Evolutionary conservation across 306 rosid species (phyloP), one percentile per base, ranked within the genome.

Genomic region (Aeschynomene evenia): DNA sequence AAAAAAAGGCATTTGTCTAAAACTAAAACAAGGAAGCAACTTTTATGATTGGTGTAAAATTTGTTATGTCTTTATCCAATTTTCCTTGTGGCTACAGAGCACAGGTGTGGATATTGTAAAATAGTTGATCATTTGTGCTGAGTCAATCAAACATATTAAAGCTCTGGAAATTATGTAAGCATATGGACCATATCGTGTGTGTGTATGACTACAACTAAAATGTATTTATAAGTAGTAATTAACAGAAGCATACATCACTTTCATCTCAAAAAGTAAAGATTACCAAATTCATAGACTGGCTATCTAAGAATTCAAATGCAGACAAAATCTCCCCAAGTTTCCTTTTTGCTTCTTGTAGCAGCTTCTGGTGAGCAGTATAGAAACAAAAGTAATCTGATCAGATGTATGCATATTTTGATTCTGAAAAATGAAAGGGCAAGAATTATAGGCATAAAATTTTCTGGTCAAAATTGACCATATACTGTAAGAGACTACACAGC

Each of bases 291-390:
- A 90, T 62, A 40, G 97, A 82, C 49, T 57, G 60, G 75, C 57
- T 70, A 81, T 94, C 98, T 71, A 94, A 84, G 74, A 94, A 94
- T 79, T 94, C 98, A 82, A 94, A 94, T 62, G 97, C 97, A 73
- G 98, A 94, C 50, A 94, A 85, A 76, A 94, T 85, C 83, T 88
- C 97, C 83, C 97, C 98, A 63, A 94, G 97, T 74, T 85, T 88
- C 77, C 82, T 79, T 85, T 85, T 94, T 66, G 98, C 98, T 73
- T 88, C 95, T 71, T 82, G 80, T 69, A 94, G 86, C 73, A 94
- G 91, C 76, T 87, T 88, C 97, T 94, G 83, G 66, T 67, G 50
- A 67, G 73, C 63, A 79, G 61, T 23, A 68, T 14, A 74, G 74
- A 71, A 76, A 75, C 42, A 80, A 31, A 63, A 65, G 71, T 54